Evolutionary conservation across 768 basidiomycete species (phyloP).

Genomic region (Termitomyces sp.): DNA sequence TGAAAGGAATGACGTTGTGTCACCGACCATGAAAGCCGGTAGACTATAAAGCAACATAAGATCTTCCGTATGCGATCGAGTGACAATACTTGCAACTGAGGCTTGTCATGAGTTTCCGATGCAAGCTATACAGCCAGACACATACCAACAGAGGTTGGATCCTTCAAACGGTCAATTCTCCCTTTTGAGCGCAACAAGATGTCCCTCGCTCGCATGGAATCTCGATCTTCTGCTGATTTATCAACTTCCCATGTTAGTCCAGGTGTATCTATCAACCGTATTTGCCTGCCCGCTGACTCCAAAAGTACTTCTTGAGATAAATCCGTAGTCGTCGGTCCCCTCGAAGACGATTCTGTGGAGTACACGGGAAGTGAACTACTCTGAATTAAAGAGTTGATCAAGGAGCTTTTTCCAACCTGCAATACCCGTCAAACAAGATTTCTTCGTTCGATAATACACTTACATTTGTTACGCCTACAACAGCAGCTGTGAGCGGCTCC

Average conservation of each 20-base stretch:
- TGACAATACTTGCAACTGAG: constrained; percentile 63
- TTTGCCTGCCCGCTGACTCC: constrained; percentile 39
- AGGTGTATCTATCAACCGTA: constrained; percentile 83
- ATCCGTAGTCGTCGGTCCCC: constrained; percentile 68
- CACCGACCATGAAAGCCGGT: constrained; percentile 69
- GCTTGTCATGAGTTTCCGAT: constrained; percentile 10
- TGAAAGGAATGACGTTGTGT: constrained; percentile 68
- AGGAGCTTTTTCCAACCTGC: constrained; percentile 78
- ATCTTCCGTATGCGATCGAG: constrained; percentile 69
- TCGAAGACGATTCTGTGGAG: constrained; percentile 42
- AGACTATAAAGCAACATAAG: constrained; percentile 86
- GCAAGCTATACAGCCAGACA: constrained; percentile 6
- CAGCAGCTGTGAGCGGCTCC: constrained; percentile 59
- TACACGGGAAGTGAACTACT: constrained; percentile 54
- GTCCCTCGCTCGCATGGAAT: constrained; percentile 54
- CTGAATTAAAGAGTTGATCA: constrained; percentile 73
- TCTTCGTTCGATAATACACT: constrained; percentile 17
- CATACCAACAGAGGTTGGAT: constrained; percentile 67
- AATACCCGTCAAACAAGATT: not conserved
- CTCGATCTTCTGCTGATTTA: constrained; percentile 32
- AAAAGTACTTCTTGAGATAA: constrained; percentile 58
- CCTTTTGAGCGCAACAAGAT: constrained; percentile 77
- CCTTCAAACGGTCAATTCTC: constrained; percentile 80
- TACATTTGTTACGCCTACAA: constrained; percentile 84
- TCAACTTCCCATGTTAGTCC: constrained; percentile 60